A percentile compares a stretch with the other conserved stretches of the same genome.
Conservation (phyloP, 495 filamentous ascomycete species). For the Lepraria neglecta region DNA sequence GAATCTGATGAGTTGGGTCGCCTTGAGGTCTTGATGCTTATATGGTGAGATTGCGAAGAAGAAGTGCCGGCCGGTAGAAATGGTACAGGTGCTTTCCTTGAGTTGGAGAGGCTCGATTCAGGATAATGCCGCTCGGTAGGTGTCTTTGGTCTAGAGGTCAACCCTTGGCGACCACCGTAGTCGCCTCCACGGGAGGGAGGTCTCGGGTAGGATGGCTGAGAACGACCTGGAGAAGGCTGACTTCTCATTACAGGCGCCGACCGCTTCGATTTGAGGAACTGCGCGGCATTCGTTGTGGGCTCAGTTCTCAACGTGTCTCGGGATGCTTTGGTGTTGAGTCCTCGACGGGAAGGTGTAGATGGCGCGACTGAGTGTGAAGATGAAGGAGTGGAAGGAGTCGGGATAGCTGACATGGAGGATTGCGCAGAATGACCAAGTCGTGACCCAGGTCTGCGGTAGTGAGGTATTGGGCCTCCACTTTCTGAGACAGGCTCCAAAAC, state of each 20-base stretch:
- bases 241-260: slow-evolving; percentile 76
- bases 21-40: slow-evolving; percentile 62
- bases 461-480: slow-evolving; percentile 65
- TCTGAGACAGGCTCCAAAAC: slow-evolving; percentile 90
- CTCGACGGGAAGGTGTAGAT: slow-evolving; percentile 53
- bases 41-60: slow-evolving; percentile 69
- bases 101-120: slow-evolving; percentile 47
- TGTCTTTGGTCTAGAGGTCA: slow-evolving; percentile 58
- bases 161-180: slow-evolving; percentile 37
- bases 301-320: slow-evolving; percentile 48
- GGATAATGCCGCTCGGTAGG: slow-evolving; percentile 56
- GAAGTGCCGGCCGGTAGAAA: slow-evolving; percentile 77
- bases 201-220: slow-evolving; percentile 32
- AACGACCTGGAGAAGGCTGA: slow-evolving; percentile 36
- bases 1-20: slow-evolving; percentile 67
- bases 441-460: slow-evolving; percentile 54
- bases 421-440: slow-evolving; percentile 61
- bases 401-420: slow-evolving; percentile 59
- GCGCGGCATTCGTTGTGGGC: slow-evolving; percentile 62
- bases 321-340: slow-evolving; percentile 51
- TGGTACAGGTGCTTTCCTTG: slow-evolving; percentile 58
- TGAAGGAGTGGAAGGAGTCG: slow-evolving; percentile 47
- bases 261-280: slow-evolving; percentile 75
- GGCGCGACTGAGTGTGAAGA: slow-evolving; percentile 32
- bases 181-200: slow-evolving; percentile 40